Evolutionary conservation across 805 yeast genomes (phyloP), one percentile per base, ranked within the genome.

Genomic region (Millerozyma miso): DNA sequence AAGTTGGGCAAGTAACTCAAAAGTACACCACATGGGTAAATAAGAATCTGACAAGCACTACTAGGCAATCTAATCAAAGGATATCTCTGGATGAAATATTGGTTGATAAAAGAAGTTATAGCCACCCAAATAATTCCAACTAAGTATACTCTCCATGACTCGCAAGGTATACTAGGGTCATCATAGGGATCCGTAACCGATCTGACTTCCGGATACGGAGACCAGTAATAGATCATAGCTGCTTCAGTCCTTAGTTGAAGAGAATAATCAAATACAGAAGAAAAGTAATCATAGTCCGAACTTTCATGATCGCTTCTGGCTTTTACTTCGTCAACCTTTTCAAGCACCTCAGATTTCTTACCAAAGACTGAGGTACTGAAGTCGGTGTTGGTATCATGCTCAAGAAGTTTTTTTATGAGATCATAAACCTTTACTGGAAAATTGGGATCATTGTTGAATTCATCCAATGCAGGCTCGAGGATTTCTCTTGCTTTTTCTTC

Each of bases 171-270:
- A 2, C 49, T 38, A 1, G 74, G 73, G 45, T 81, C 82, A 49
- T 81, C 85, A 39, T 51, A 63, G 10, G 81, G 75, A 14, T 79
- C 81, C n/a, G 80, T 80, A 15, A 82, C 75, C 7, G 86, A 80
- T 32, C 87, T 62, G 12, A 82, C 82, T 52, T 82, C 87, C 1
- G 85, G 83, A 48, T 80, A 80, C 4, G 85, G 84, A 4, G 82
- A 75, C 54, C 69, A 72, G 49, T 45, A 66, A 14, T 62, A 64
- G 15, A 62, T 62, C 35, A 76, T 53, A 23, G 67, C 70, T 3
- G 79, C 79, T 44, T 73, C 72, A 26, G 69, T 54, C 44, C 60
- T 62, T 23, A 23, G 10, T 10, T 23, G 29, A 23, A 23, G 29
- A 7, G 29, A 23, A 6, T 23, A 23, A 10, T 23, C 29, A 10